A percentile compares a stretch with the other conserved stretches of the same genome.
Evolutionary conservation across 1,284 basidiomycete species (phyloP).

Genomic region (Naganishia sp.): DNA sequence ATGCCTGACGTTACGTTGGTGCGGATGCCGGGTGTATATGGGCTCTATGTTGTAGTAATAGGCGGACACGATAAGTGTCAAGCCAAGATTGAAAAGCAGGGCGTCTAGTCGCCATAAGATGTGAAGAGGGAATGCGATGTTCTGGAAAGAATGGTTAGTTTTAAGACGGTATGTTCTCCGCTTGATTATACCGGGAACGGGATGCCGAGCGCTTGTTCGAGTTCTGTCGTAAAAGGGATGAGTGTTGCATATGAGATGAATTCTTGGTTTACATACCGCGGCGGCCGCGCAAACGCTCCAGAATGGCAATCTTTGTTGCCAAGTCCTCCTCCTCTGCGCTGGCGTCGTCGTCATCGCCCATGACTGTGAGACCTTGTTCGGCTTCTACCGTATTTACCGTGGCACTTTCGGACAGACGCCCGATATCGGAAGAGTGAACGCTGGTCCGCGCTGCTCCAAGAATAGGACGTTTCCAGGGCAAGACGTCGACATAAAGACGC

Average conservation of each 20-base stretch:
- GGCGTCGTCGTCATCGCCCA: conserved; percentile 31
- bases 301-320: conserved; percentile 47
- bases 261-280: conserved; percentile 39
- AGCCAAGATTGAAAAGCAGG: conserved; percentile 53
- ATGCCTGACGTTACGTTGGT: conserved; percentile 20
- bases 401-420: not conserved
- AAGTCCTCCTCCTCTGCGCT: conserved; percentile 47
- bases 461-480: conserved; percentile 31
- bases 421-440: not conserved
- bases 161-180: no score
- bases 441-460: no score
- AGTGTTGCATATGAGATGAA: not conserved
- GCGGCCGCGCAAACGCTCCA: conserved; percentile 49
- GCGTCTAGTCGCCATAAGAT: conserved; percentile 54
- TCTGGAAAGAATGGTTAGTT: conserved; percentile 36
- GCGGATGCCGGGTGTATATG: conserved; percentile 40
- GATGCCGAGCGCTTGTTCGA: conserved; percentile 50
- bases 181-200: conserved; percentile 48
- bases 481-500: conserved; percentile 49
- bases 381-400: conserved; percentile 15
- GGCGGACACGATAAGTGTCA: conserved; percentile 52
- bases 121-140: conserved; percentile 51
- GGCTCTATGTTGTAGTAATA: conserved; percentile 52
- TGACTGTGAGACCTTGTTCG: not conserved
- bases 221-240: conserved; percentile 36